Evolutionary conservation across 2,329 filamentous ascomycete species (phyloP).

Genomic region (Drechslera avenae): DNA sequence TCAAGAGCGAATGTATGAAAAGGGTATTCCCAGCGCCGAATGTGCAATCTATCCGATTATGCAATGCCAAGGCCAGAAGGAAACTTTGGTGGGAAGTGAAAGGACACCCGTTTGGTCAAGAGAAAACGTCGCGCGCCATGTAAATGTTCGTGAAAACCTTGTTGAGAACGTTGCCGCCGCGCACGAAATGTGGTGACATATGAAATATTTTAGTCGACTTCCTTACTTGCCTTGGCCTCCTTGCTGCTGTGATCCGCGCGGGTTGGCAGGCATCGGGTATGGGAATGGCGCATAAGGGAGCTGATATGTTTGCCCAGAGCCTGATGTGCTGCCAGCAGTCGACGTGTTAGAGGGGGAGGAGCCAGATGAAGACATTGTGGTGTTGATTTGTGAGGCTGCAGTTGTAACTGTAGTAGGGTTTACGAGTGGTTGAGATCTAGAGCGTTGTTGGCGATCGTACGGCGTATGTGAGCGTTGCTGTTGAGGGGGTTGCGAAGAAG

Average conservation of each 20-base stretch:
- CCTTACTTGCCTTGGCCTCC: slow-evolving; percentile 27
- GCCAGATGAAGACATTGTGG: slow-evolving; percentile 42
- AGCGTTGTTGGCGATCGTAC: slow-evolving; percentile 20
- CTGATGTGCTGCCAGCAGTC: slow-evolving; percentile 37
- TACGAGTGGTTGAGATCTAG: slow-evolving; percentile 22
- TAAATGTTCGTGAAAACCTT: not conserved
- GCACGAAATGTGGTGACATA: not conserved
- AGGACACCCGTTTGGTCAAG: not conserved
- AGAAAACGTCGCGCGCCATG: not conserved
- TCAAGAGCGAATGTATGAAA: slow-evolving; percentile 1
- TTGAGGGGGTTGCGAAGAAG: slow-evolving; percentile 20
- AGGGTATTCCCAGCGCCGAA: slow-evolving; percentile 15
- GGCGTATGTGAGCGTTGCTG: slow-evolving; percentile 15
- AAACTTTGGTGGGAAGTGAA: not conserved
- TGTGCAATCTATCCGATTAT: slow-evolving; percentile 14
- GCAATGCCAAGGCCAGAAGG: not conserved
- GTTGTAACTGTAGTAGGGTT: slow-evolving; percentile 3
- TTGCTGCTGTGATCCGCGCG: slow-evolving; percentile 26
- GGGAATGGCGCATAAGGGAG: slow-evolving; percentile 47
- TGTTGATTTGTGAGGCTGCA: not conserved
- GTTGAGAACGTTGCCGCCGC: not conserved
- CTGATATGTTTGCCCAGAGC: slow-evolving; percentile 37
- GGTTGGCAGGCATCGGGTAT: slow-evolving; percentile 43
- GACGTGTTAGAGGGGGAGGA: slow-evolving; percentile 41
- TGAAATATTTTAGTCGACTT: slow-evolving; percentile 1